Conservation (phyloP, 2,329 filamentous ascomycete genomes). For the Colletotrichum simmondsii region DNA sequence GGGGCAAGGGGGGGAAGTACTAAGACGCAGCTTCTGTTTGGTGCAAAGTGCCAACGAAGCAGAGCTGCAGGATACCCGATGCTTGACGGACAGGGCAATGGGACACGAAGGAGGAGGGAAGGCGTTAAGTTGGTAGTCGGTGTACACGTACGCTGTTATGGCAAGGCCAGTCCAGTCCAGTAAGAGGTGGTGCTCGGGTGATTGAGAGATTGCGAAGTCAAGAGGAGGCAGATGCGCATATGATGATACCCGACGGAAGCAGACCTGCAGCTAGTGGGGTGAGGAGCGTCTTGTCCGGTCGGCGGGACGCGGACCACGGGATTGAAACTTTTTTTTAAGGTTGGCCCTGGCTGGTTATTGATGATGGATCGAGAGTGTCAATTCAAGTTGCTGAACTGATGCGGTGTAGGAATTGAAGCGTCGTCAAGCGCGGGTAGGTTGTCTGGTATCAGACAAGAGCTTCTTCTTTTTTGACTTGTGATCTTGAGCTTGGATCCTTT, state of each 20-base stretch:
- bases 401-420: background rate
- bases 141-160: constrained; percentile 12
- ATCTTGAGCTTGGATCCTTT: background rate
- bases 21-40: constrained; percentile 1
- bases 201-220: constrained; percentile 6
- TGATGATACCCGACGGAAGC: constrained; percentile 10
- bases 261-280: constrained; percentile 30
- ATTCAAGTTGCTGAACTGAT: background rate
- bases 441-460: background rate
- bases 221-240: constrained; percentile 13
- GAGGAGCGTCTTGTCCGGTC: constrained; percentile 23
- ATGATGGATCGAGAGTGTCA: background rate
- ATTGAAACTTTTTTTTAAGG: constrained; percentile 15
- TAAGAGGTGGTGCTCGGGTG: constrained; percentile 26
- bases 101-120: constrained; percentile 5
- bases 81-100: background rate
- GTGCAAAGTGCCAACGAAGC: constrained; percentile 11
- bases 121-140: background rate
- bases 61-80: constrained; percentile 1
- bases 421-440: background rate
- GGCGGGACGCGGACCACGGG: constrained; percentile 23
- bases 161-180: constrained; percentile 23
- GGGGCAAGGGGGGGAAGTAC: background rate
- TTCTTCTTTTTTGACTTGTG: background rate
- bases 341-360: background rate